phyloP scores from a whole-genome alignment of 192 early-diverging fungal species.

The Backusella circina region DNA sequence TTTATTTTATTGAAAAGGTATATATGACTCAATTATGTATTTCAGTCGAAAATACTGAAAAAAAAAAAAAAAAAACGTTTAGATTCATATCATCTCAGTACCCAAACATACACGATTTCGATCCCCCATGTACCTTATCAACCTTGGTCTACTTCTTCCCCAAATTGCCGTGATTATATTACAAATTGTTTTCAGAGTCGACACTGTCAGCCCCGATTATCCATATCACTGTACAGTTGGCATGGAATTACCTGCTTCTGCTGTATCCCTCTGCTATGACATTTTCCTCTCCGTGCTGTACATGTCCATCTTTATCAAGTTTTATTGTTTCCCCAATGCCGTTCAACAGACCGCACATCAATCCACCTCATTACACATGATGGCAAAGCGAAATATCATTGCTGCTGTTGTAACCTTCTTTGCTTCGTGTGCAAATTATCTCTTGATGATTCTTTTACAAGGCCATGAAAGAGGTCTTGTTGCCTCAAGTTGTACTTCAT shows the following conservation, averaged over 20 bases:
- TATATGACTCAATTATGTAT: background rate
- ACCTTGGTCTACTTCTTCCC: constrained; percentile 31
- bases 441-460: constrained; percentile 33
- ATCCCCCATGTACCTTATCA: constrained; percentile 36
- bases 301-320: constrained; percentile 12
- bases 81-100: constrained; percentile 24
- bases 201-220: constrained; percentile 7
- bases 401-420: constrained; percentile 33
- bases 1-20: constrained; percentile 48
- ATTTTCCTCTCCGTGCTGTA: constrained; percentile 11
- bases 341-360: constrained; percentile 23
- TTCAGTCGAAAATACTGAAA: background rate
- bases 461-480: constrained; percentile 42
- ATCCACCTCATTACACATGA: constrained; percentile 16
- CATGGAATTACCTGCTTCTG: constrained; percentile 13
- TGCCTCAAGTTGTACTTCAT: constrained; percentile 37
- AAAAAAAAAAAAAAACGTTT: background rate
- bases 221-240: constrained; percentile 27
- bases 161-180: constrained; percentile 26
- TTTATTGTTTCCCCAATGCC: constrained; percentile 9
- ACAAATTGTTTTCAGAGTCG: constrained; percentile 22
- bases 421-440: constrained; percentile 32
- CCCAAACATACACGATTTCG: constrained; percentile 25
- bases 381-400: constrained; percentile 37
- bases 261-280: constrained; percentile 17